phyloP scores from a whole-genome alignment of 306 rosid genomes.

The Alnus glutinosa region DNA sequence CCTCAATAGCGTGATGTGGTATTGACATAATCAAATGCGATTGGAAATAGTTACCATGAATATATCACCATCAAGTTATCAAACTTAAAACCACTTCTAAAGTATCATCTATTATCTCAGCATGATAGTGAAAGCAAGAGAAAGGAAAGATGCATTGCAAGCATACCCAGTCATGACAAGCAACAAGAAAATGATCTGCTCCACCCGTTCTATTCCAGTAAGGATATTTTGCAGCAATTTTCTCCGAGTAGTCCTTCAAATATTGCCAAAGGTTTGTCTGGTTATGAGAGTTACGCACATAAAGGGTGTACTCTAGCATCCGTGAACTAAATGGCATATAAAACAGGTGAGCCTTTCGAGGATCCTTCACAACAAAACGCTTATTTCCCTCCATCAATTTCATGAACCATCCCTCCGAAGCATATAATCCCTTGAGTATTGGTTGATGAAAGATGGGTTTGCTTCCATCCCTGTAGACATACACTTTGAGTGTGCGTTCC shows the following conservation, averaged over 20 bases:
- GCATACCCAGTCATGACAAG: slow-evolving; percentile 96
- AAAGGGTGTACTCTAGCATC: slow-evolving; percentile 67
- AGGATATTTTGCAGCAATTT: slow-evolving; percentile 69
- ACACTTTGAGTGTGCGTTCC: slow-evolving; percentile 81
- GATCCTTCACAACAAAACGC: slow-evolving; percentile 70
- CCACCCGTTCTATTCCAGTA: slow-evolving; percentile 87
- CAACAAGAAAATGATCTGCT: slow-evolving; percentile 95
- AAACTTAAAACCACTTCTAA: slow-evolving; percentile 18
- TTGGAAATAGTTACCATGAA: slow-evolving; percentile 8
- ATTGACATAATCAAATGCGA: slow-evolving; percentile 3
- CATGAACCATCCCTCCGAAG: slow-evolving; percentile 98
- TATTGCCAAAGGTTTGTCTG: slow-evolving; percentile 79
- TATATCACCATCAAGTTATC: slow-evolving; percentile 13
- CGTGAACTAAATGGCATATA: slow-evolving; percentile 94
- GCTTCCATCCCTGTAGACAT: slow-evolving; percentile 77
- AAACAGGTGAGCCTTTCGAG: slow-evolving; percentile 85
- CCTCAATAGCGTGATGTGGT: background rate
- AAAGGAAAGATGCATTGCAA: slow-evolving; percentile 15
- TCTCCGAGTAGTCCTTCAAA: slow-evolving; percentile 73
- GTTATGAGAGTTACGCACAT: slow-evolving; percentile 84
- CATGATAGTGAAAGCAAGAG: slow-evolving; percentile 16
- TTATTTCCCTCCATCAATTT: slow-evolving; percentile 83
- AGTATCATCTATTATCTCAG: slow-evolving; percentile 1
- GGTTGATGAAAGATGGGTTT: slow-evolving; percentile 95
- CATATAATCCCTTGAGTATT: slow-evolving; percentile 75